phyloP scores from a whole-genome alignment of 371 early-diverging fungal genomes.

The Mortierella sp. region DNA sequence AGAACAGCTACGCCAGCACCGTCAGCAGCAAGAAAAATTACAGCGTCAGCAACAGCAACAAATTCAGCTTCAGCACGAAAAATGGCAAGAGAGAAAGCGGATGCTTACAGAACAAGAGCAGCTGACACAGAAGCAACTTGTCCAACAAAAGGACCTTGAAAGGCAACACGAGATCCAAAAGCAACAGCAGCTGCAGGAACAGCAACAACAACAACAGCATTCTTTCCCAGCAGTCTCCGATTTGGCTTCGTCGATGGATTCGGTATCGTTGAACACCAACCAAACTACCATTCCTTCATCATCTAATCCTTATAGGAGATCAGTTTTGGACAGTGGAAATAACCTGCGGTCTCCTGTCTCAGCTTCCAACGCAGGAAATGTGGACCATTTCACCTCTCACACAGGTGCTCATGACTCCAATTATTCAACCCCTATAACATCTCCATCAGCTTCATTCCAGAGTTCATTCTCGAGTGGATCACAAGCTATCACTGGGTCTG shows the following conservation, averaged over 20 bases:
- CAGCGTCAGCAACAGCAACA: conserved; percentile 54
- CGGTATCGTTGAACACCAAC: conserved; percentile 11
- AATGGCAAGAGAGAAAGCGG: conserved; percentile 49
- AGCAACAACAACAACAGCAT: conserved; percentile 28
- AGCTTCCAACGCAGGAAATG: not conserved
- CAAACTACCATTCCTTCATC: not conserved
- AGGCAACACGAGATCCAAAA: conserved; percentile 35
- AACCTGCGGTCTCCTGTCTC: conserved; percentile 3
- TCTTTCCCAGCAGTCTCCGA: conserved; percentile 5
- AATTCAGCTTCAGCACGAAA: conserved; percentile 52
- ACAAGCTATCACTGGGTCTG: not conserved
- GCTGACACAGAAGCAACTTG: conserved; percentile 19
- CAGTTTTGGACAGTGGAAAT: not conserved
- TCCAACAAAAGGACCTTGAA: conserved; percentile 35
- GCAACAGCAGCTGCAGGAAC: conserved; percentile 16
- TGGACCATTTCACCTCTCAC: not conserved
- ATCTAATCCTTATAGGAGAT: conserved; percentile 13
- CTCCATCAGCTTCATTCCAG: conserved; percentile 2
- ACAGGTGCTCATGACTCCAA: not conserved
- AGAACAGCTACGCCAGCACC: conserved; percentile 48
- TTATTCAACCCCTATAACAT: not conserved
- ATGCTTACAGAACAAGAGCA: conserved; percentile 39
- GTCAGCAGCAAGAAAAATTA: conserved; percentile 45
- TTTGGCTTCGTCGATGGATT: conserved; percentile 10
- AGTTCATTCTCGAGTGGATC: conserved; percentile 1